Evolutionary conservation across 2,329 filamentous ascomycete species (phyloP).

Genomic region (Ambrosiella beaveri): DNA sequence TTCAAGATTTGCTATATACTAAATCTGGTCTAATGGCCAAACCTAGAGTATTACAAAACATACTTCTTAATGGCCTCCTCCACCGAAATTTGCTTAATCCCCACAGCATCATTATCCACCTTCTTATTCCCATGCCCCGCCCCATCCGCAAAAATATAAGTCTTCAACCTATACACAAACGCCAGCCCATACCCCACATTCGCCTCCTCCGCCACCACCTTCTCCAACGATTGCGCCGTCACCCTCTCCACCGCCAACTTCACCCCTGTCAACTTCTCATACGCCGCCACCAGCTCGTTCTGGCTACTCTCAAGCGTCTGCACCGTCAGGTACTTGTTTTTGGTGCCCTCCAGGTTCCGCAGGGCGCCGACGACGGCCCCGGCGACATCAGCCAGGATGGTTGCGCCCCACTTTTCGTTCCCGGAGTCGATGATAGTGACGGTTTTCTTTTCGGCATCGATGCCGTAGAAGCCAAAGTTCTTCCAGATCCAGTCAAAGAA

Average conservation of each 20-base stretch:
- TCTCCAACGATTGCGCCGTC: conserved; percentile 18
- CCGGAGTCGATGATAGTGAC: conserved; percentile 33
- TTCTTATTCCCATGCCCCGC: not conserved
- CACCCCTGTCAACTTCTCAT: conserved; percentile 30
- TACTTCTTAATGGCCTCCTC: conserved; percentile 4
- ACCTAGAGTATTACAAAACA: not conserved
- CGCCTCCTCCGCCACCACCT: not conserved
- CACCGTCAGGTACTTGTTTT: conserved; percentile 32
- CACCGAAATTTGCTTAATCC: not conserved
- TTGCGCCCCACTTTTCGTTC: conserved; percentile 28
- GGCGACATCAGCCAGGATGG: conserved; percentile 29
- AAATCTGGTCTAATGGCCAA: too few relatives aligned
- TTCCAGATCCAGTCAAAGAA: conserved; percentile 33
- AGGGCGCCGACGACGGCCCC: conserved; percentile 32
- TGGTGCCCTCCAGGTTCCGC: conserved; percentile 31
- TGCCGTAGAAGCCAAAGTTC: conserved; percentile 19
- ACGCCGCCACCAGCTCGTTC: conserved; percentile 25
- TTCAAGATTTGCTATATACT: not conserved
- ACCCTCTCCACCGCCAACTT: conserved; percentile 26
- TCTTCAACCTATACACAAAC: conserved; percentile 6
- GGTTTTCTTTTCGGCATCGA: conserved; percentile 26
- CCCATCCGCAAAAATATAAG: conserved; percentile 6
- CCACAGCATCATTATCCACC: conserved; percentile 5
- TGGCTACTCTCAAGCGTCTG: conserved; percentile 29
- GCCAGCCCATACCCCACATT: conserved; percentile 17